A percentile compares a stretch with the other conserved stretches of the same genome.
Conservation (phyloP, 108 stramenopile genomes). For the Conticribra guillardii region DNA sequence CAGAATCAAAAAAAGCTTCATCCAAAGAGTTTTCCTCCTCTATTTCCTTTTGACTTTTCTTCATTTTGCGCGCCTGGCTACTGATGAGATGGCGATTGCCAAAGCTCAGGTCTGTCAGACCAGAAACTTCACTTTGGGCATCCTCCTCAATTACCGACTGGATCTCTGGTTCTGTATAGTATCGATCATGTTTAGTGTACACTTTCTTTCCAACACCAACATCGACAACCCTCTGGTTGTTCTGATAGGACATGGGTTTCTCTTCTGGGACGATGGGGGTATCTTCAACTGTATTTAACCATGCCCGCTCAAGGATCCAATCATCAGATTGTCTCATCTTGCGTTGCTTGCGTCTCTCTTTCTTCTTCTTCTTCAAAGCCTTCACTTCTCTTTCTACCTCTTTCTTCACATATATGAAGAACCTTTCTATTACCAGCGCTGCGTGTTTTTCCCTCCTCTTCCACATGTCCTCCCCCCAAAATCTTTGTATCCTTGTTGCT, state of each 20-base stretch:
- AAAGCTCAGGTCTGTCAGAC: slow-evolving; percentile 35
- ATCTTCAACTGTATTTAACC: slow-evolving; percentile 65
- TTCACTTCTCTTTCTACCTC: slow-evolving; percentile 50
- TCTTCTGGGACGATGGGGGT: slow-evolving; percentile 17
- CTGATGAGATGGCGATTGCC: slow-evolving; percentile 34
- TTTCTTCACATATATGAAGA: slow-evolving; percentile 52
- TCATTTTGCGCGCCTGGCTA: slow-evolving; percentile 39
- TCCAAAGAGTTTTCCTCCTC: slow-evolving; percentile 33
- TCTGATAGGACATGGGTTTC: slow-evolving; percentile 4
- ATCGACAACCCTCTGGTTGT: slow-evolving; percentile 17
- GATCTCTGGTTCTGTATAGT: slow-evolving; percentile 7
- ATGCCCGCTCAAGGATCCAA: slow-evolving; percentile 65
- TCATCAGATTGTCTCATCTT: slow-evolving; percentile 61
- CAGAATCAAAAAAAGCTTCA: slow-evolving; percentile 30
- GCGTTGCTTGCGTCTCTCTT: slow-evolving; percentile 42
- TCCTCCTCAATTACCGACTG: slow-evolving; percentile 30
- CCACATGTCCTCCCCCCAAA: slow-evolving; percentile 65
- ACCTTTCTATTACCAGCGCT: slow-evolving; percentile 46
- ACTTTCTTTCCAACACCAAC: slow-evolving; percentile 1
- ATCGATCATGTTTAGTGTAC: slow-evolving; percentile 18
- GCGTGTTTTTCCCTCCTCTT: slow-evolving; percentile 41
- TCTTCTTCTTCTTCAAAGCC: slow-evolving; percentile 57
- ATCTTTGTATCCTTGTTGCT: slow-evolving; percentile 64
- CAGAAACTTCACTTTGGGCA: slow-evolving; percentile 38
- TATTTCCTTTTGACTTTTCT: slow-evolving; percentile 17